Percentiles rank a stretch among this genome's conserved stretches.
These are phyloP conservation scores for Scedosporium aurantiacum DNA, from an alignment of 2,329 filamentous ascomycete species.

Conservation along the genomic window DNA sequence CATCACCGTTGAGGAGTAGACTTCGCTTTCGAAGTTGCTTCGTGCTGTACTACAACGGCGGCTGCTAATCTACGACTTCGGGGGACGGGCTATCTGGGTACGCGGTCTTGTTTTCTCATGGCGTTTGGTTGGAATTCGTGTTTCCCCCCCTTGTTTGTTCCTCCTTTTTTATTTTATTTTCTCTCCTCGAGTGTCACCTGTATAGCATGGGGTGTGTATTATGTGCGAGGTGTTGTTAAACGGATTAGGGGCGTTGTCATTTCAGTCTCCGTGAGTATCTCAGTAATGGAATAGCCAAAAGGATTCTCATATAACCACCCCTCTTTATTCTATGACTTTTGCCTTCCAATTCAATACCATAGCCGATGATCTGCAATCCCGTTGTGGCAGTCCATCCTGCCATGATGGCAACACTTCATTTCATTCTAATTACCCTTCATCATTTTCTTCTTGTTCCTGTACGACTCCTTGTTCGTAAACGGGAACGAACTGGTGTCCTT, in stretches of 20 bases:
- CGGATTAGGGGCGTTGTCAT: background rate
- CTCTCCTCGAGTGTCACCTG: background rate
- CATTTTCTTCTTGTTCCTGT: slow-evolving; percentile 26
- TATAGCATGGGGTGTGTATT: background rate
- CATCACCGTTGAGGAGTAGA: background rate
- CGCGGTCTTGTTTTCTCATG: background rate
- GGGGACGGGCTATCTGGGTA: background rate
- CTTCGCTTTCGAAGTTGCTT: background rate
- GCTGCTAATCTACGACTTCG: background rate
- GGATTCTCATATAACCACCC: background rate
- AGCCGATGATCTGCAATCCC: too few species aligned
- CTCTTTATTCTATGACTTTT: background rate
- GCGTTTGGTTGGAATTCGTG: background rate
- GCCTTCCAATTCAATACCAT: background rate
- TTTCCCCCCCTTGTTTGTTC: background rate
- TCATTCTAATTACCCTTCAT: slow-evolving; percentile 12
- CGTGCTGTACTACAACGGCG: background rate
- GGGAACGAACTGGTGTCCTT: slow-evolving; percentile 29
- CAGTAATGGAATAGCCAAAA: background rate
- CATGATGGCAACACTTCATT: background rate
- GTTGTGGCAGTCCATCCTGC: background rate
- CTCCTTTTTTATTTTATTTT: background rate
- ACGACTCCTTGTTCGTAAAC: slow-evolving; percentile 25
- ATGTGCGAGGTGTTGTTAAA: background rate
- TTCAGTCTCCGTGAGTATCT: background rate